Evolutionary conservation across 108 stramenopile genomes (phyloP), one percentile per base, ranked within the genome.

Genomic region (Fragilaria crotonensis): DNA sequence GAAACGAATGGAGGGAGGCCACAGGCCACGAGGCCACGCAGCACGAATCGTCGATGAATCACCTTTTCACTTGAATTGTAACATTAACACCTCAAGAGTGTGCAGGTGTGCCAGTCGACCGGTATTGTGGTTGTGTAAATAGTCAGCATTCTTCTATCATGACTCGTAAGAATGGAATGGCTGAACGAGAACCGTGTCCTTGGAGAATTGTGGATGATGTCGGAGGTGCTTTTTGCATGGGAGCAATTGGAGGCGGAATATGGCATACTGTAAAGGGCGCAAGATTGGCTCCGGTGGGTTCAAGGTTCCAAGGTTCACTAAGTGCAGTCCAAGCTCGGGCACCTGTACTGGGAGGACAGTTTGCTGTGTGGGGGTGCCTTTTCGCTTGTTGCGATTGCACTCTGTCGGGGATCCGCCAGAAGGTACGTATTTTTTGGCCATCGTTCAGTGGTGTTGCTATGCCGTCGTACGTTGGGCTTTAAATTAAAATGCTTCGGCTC

Each of bases 171-270:
- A 48, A 23, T 26, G 79, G 78, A 59, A 78, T 94, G 69, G 83
- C 87, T 48, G 96, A 95, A 59, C 73, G 96, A 36, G 96, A 97
- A 51, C 96, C 98, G 1, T 99, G 98, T 60, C 98, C 98, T 11
- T 96, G 87, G 76, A 88, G 98, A 45, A 96, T 99, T 54, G 69
- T 99, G 25, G 96, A 96, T 55, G 98, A 99, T 71, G 87, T 96
- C 1, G 98, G 98, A 18, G 95, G 96, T 25, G 98, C 96, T 19
- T 99, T 96, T 67, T 77, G 85, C 28, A 91, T 99, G 71, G 98
- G 98, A 30, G 80, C 83, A 46, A 78, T 93, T 49, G 97, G 97
- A 2, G 97, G 97, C 29, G 85, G 91, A 5, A 62, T 96, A 3
- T 96, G 87, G 89, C 97, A 98, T 61, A 69, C 78, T 19, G 77